Evolutionary conservation across 2,329 filamentous ascomycete genomes (phyloP), one percentile per base, ranked within the genome.

Genomic region (Colletotrichum destructivum): DNA sequence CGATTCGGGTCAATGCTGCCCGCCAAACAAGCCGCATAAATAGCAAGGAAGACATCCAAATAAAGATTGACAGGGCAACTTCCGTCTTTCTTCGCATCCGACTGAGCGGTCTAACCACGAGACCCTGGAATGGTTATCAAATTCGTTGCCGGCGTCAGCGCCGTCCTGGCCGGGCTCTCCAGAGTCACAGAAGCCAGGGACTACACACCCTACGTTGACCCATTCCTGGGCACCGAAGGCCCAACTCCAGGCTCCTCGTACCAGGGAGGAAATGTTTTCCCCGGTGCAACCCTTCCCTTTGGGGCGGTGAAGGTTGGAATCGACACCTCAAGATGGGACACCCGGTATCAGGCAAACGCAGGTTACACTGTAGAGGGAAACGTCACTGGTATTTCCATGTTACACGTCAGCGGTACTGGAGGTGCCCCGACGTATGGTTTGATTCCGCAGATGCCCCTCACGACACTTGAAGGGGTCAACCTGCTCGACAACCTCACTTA

Each of bases 361-460:
- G 81, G 81, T 16, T 84, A 80, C 67, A 82, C 80, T 0, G 78
- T 82, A 0, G 75, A 79, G 55, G 85, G 85, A 2, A 82, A 84
- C 18, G 84, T 88, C 61, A 86, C 85, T 0, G 86, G 81, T 3
- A 84, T 88, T 73, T 85, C 84, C 23, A 84, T 88, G 84, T 83
- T 88, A 78, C 87, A 89, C 69, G 87, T 88, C 72, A 85, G 83
- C 64, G 88, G 88, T 0, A 91, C 88, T 0, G 89, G 89, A 16
- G 89, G 89, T 1, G 85, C 85, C 12, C 87, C 89, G 0, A 90
- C 89, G 68, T 91, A 90, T 69, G 89, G 88, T 0, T 82, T 89
- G 5, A 83, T 88, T 46, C 81, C 85, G 0, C 86, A 87, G 71
- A 81, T 88, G 77, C 86, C 85, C 0, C 77, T 88, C 11, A 79